Conservation (phyloP, 495 filamentous ascomycete genomes). For the Coniosporium apollinis region DNA sequence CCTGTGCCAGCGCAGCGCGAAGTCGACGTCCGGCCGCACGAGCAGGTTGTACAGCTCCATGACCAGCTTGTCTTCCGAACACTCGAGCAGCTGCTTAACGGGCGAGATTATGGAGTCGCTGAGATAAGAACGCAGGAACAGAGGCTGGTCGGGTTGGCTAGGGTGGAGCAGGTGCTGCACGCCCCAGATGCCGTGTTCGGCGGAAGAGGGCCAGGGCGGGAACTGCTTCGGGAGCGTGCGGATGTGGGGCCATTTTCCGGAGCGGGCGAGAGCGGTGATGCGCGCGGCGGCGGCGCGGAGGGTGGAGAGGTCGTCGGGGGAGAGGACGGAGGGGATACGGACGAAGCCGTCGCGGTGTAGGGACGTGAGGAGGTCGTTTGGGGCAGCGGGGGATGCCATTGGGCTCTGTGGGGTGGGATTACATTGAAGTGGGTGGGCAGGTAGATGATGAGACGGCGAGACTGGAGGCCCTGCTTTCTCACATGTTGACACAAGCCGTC, state of each 20-base stretch:
- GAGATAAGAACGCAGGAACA: slow-evolving; percentile 53
- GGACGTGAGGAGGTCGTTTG: slow-evolving; percentile 9
- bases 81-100: slow-evolving; percentile 38
- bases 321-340: slow-evolving; percentile 26
- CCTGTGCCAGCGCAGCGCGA: slow-evolving; percentile 59
- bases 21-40: slow-evolving; percentile 45
- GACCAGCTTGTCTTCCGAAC: slow-evolving; percentile 35
- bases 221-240: slow-evolving; percentile 76
- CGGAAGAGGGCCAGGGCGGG: slow-evolving; percentile 51
- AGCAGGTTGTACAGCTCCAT: slow-evolving; percentile 74
- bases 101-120: slow-evolving; percentile 36
- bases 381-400: too few species aligned
- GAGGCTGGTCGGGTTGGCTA: slow-evolving; percentile 30
- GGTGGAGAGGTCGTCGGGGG: slow-evolving; percentile 26
- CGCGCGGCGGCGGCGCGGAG: slow-evolving; percentile 39
- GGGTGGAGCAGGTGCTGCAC: slow-evolving; percentile 73
- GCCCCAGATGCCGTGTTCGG: slow-evolving; percentile 59
- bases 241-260: slow-evolving; percentile 57
- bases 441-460: too few species aligned
- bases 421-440: too few species aligned
- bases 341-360: slow-evolving; percentile 25
- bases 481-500: too few species aligned
- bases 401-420: too few species aligned
- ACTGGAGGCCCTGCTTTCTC: too few species aligned
- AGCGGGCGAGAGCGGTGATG: slow-evolving; percentile 37